Conservation (phyloP, 169 alveolate species). For the Plasmodium reichenowi region DNA sequence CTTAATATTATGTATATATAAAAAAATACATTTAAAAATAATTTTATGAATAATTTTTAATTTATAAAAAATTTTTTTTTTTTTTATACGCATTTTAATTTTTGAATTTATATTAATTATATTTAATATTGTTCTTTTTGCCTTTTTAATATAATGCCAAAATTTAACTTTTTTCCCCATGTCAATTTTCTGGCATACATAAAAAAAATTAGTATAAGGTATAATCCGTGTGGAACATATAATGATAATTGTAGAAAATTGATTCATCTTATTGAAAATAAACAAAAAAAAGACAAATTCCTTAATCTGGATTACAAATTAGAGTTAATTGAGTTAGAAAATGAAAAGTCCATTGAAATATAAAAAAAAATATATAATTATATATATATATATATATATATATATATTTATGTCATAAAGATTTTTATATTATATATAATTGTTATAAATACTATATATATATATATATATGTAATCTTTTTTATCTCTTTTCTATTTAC, state of each 20-base stretch:
- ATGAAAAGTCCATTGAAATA: background rate
- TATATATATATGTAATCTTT: background rate
- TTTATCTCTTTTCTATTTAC: slow-evolving; percentile 1
- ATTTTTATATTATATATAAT: background rate
- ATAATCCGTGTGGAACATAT: slow-evolving; percentile 65
- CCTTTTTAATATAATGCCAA: slow-evolving; percentile 61
- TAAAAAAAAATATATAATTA: background rate
- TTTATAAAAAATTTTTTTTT: background rate
- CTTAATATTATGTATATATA: too few relatives aligned
- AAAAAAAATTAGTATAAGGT: slow-evolving; percentile 56
- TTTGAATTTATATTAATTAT: background rate
- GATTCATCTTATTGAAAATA: slow-evolving; percentile 58
- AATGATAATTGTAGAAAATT: slow-evolving; percentile 69
- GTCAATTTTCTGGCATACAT: slow-evolving; percentile 69
- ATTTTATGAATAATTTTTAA: background rate
- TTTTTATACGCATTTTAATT: background rate
- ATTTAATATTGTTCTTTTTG: slow-evolving; percentile 7
- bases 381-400: background rate
- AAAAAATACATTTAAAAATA: too few relatives aligned
- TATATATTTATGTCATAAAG: background rate
- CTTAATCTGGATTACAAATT: slow-evolving; percentile 62
- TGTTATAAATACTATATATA: background rate
- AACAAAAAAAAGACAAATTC: slow-evolving; percentile 73
- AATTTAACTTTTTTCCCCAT: slow-evolving; percentile 73
- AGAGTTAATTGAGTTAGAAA: slow-evolving; percentile 58